Evolutionary conservation across 495 filamentous ascomycete genomes (phyloP).

Genomic region (Trichoderma reesei): DNA sequence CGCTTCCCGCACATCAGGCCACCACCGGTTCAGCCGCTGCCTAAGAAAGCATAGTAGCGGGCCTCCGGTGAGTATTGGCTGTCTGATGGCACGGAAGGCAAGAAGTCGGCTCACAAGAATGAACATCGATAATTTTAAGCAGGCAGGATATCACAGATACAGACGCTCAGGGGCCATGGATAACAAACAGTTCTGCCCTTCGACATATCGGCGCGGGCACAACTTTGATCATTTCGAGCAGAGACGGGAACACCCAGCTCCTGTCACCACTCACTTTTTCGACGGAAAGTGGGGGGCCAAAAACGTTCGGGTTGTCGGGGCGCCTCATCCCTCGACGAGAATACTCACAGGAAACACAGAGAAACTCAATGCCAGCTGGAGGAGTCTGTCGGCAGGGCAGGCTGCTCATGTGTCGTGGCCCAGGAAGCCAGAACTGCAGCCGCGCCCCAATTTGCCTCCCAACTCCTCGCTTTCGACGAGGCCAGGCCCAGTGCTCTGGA

Average conservation of each 20-base stretch:
- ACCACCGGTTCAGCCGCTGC: neutral
- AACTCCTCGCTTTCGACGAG: neutral
- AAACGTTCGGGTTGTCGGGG: neutral
- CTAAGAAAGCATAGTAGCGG: neutral
- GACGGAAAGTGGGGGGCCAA: neutral
- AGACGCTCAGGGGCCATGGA: no score
- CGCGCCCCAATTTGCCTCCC: neutral
- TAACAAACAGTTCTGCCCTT: neutral
- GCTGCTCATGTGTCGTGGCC: neutral
- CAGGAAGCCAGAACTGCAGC: neutral
- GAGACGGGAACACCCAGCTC: neutral
- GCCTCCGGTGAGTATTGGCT: no score
- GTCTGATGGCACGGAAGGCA: no score
- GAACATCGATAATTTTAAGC: no score
- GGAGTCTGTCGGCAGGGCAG: neutral
- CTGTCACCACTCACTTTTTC: neutral
- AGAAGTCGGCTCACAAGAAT: no score
- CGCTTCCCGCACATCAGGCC: neutral
- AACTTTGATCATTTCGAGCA: neutral
- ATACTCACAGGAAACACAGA: neutral
- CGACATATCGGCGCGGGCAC: neutral
- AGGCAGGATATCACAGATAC: no score
- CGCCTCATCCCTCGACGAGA: neutral
- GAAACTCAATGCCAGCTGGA: neutral
- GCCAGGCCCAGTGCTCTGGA: slow-evolving; percentile 1